These are phyloP conservation scores for Leishmania major DNA, from an alignment of 208 protist species.

Conservation along the genomic window DNA sequence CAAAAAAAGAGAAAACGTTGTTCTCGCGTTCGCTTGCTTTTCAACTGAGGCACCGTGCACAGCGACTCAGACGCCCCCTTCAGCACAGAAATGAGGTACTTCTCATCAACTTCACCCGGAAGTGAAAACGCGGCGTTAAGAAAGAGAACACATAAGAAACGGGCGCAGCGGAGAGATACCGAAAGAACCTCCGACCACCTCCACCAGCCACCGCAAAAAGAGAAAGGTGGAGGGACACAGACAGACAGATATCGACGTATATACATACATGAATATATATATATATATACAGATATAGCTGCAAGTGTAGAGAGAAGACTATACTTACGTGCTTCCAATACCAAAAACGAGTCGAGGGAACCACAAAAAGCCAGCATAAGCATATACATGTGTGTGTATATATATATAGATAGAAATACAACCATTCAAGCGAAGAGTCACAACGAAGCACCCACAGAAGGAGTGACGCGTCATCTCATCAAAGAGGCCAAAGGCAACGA, in stretches of 20 bases:
- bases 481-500: neutral
- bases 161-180: neutral
- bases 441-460: neutral
- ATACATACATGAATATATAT: neutral
- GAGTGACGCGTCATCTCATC: neutral
- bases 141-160: neutral
- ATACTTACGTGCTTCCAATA: neutral
- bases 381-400: too few species aligned
- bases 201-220: neutral
- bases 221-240: neutral
- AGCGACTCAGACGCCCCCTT: neutral
- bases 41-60: neutral
- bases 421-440: neutral
- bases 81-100: neutral
- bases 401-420: too few species aligned
- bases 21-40: neutral
- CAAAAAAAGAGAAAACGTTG: neutral
- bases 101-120: neutral
- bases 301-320: neutral
- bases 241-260: neutral
- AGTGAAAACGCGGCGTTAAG: neutral
- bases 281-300: neutral
- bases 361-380: too few species aligned
- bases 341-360: too few species aligned
- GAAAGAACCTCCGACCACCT: neutral